Base-by-base conservation (phyloP, 2,329 filamentous ascomycete species). In the Hymenoscyphus salicellus region DNA sequence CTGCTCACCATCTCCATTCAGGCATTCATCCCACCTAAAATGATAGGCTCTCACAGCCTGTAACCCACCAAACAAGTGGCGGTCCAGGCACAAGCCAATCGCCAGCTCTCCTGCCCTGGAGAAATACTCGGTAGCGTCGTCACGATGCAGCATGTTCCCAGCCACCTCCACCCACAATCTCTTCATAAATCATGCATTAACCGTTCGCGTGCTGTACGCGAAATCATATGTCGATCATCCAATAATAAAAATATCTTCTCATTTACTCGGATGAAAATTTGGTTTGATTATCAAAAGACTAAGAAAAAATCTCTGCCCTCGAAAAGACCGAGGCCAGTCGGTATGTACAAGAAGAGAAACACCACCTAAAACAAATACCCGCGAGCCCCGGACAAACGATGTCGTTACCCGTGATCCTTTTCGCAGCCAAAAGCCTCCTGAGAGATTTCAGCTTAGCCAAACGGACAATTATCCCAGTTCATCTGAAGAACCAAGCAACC, bases 101-200 rank as follows among this genome's bases (percentile, higher is more conserved):
- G 58, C 20, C 41, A n/a, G 28, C 52, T 43, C n/a, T 30, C 11
- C n/a, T 10, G 3, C 36, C 57, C 62, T 60, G 46, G 38, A 60
- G 8, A 55, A 36, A 23, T 26, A 20, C 14, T 7, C 16, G 30
- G 57, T 58, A 56, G 46, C 55, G 23, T 58, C 58, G 49, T 63
- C 62, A 63, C 57, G 20, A 17, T 33, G 62, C 58, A 61, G 46
- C n/a, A 23, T 33, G 10, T 32, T 58, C 63, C 63, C 63, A 62
- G 63, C 63, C 63, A 61, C 46, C 59, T 55, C 60, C 41, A 49
- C 38, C n/a, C 20, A 32, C 43, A 60, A 58, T 60, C n/a, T 30
- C 43, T 52, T 52, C 46, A 52, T 52, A 46, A 14, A 52, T 52
- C 46, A 52, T 52, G 46, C 46, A 26, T 20, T 49, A 8, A 10